phyloP scores from a whole-genome alignment of 108 stramenopile genomes.

The Cyclotella sp. region DNA sequence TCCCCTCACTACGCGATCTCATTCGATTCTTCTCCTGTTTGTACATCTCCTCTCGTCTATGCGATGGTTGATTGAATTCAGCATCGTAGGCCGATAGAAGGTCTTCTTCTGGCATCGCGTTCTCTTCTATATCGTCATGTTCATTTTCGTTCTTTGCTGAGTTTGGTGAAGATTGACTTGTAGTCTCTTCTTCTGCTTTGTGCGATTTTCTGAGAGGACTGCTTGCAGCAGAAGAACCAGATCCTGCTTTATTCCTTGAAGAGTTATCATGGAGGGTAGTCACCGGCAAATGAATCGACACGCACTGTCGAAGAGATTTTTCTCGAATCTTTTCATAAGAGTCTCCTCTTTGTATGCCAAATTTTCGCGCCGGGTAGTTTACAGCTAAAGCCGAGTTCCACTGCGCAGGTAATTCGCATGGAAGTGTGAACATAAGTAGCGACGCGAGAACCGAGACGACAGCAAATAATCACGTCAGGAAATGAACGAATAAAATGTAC shows the following conservation, averaged over 20 bases:
- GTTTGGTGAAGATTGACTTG: too few relatives aligned
- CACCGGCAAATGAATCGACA: conserved; percentile 61
- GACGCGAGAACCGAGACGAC: neutral
- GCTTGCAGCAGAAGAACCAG: too few relatives aligned
- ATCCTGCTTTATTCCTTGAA: too few relatives aligned
- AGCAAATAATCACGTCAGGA: neutral
- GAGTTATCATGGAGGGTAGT: conserved; percentile 34
- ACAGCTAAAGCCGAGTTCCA: conserved; percentile 88
- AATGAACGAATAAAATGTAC: neutral
- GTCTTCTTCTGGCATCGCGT: conserved; percentile 1
- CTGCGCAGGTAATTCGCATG: conserved; percentile 5
- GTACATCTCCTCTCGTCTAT: conserved; percentile 54
- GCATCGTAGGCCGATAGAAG: conserved; percentile 53
- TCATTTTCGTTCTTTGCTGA: too few relatives aligned
- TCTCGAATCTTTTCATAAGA: conserved; percentile 68
- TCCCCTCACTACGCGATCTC: conserved; percentile 70
- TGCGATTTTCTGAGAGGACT: too few relatives aligned
- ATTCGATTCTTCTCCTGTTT: conserved; percentile 62
- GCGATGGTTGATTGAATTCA: conserved; percentile 60
- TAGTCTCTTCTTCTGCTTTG: too few relatives aligned
- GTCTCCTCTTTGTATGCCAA: conserved; percentile 80
- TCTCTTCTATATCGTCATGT: too few relatives aligned
- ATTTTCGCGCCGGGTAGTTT: conserved; percentile 78
- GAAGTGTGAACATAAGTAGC: neutral
- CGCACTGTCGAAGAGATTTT: conserved; percentile 48